Conservation (phyloP, 768 basidiomycete species). For the Sarcodon sp. region DNA sequence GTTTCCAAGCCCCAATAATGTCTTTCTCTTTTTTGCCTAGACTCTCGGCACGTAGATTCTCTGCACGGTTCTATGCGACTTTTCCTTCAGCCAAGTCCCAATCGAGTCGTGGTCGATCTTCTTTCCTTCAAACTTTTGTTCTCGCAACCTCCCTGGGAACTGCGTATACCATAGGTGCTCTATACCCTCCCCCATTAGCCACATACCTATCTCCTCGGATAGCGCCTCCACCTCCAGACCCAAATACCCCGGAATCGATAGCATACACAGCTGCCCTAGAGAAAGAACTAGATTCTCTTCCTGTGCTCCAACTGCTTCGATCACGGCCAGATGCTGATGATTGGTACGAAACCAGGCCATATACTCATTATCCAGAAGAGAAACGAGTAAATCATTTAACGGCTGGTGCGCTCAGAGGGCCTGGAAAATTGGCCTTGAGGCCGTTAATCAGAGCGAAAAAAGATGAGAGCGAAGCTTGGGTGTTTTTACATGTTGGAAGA, state of each 20-base stretch:
- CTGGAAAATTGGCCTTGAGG: conserved; percentile 70
- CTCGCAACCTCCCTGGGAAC: conserved; percentile 5
- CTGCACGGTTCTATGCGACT: too few relatives aligned
- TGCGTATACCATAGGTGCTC: conserved; percentile 39
- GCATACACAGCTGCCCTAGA: conserved; percentile 54
- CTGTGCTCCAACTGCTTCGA: conserved; percentile 41
- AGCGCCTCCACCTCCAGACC: conserved; percentile 58
- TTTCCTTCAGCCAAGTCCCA: too few relatives aligned
- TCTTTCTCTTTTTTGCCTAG: too few relatives aligned
- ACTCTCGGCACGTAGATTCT: too few relatives aligned
- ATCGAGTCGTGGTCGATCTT: too few relatives aligned
- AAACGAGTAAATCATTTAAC: conserved; percentile 74
- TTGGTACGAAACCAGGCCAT: conserved; percentile 77
- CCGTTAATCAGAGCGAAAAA: conserved; percentile 63
- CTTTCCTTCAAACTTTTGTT: not conserved
- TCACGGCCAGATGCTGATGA: conserved; percentile 32
- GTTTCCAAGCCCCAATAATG: too few relatives aligned
- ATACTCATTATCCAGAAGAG: conserved; percentile 54
- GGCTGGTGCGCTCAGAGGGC: conserved; percentile 76
- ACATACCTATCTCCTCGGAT: conserved; percentile 64
- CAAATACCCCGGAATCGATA: conserved; percentile 44
- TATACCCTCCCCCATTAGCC: conserved; percentile 58
- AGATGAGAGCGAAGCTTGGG: conserved; percentile 64
- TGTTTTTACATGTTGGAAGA: conserved; percentile 73
- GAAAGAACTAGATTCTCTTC: conserved; percentile 48